Evolutionary conservation across 805 yeast species (phyloP).

Genomic region (Pichia rugopelliculosa): DNA sequence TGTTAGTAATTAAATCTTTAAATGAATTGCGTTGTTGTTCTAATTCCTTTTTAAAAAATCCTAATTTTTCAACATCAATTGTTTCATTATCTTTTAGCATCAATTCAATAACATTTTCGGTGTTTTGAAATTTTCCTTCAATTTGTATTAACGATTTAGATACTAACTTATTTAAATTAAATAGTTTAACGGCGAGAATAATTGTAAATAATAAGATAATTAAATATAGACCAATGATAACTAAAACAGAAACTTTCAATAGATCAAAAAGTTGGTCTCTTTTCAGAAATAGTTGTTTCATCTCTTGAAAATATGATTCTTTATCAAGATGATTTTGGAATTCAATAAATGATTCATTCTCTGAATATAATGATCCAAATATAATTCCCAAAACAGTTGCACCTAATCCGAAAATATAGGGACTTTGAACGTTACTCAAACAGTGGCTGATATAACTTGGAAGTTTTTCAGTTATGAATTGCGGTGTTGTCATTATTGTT

Average conservation of each 20-base stretch:
- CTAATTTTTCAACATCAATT: conserved; percentile 1
- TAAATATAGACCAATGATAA: not conserved
- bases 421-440: not conserved
- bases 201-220: not conserved
- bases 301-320: conserved; percentile 6
- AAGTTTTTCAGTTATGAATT: not conserved
- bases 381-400: conserved; percentile 3
- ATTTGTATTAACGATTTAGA: not conserved
- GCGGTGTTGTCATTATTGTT: not conserved
- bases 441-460: not conserved
- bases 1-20: conserved; percentile 1
- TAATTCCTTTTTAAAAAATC: conserved; percentile 4
- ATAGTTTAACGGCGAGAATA: not conserved
- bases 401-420: conserved; percentile 2
- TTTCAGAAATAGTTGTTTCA: conserved; percentile 5
- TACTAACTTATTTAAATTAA: not conserved
- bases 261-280: conserved; percentile 4
- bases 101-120: conserved; percentile 12
- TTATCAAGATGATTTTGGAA: conserved; percentile 5
- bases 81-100: conserved; percentile 7
- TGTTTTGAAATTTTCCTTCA: not conserved
- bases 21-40: conserved; percentile 4
- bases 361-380: not conserved
- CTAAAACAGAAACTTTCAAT: not conserved
- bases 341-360: conserved; percentile 3